phyloP scores from a whole-genome alignment of 208 protist species.

The Crithidia expoeki region DNA sequence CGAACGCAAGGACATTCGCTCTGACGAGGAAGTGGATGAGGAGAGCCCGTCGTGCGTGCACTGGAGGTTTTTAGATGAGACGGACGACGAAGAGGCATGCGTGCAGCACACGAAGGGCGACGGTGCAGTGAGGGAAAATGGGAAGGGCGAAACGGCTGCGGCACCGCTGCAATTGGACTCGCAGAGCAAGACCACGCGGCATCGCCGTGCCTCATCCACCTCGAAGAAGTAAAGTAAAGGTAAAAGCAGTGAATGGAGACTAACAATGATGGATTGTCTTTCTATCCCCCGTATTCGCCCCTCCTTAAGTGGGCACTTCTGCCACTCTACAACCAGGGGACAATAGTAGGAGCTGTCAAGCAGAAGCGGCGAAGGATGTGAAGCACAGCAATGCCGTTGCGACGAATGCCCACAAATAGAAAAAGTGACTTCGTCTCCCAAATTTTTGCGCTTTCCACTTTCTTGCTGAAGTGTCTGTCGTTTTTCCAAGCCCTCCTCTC shows the following conservation, averaged over 20 bases:
- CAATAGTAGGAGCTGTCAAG: too few relatives aligned
- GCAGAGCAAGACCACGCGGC: slow-evolving; percentile 3
- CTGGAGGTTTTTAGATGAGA: slow-evolving; percentile 15
- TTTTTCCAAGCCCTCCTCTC: too few relatives aligned
- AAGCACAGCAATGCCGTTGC: too few relatives aligned
- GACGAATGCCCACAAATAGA: not conserved
- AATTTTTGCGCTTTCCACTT: not conserved
- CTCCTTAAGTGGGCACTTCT: too few relatives aligned
- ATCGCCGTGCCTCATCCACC: slow-evolving; percentile 2
- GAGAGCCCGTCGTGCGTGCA: slow-evolving; percentile 26
- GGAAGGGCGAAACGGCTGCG: not conserved
- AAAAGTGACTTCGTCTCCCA: not conserved
- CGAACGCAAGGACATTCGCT: slow-evolving; percentile 62
- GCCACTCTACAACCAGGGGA: too few relatives aligned
- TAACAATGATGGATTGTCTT: too few relatives aligned
- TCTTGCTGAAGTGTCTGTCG: not conserved
- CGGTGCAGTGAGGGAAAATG: not conserved
- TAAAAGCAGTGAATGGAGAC: too few relatives aligned
- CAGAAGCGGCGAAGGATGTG: too few relatives aligned
- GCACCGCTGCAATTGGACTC: not conserved
- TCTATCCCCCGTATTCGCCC: too few relatives aligned
- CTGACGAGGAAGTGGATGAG: slow-evolving; percentile 46
- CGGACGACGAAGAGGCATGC: slow-evolving; percentile 17
- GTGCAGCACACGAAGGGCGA: not conserved
- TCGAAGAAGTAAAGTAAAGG: not conserved